A percentile compares a stretch with the other conserved stretches of the same genome.
Conservation (phyloP, 2,329 filamentous ascomycete species). For the Chalaropsis ovoidea region DNA sequence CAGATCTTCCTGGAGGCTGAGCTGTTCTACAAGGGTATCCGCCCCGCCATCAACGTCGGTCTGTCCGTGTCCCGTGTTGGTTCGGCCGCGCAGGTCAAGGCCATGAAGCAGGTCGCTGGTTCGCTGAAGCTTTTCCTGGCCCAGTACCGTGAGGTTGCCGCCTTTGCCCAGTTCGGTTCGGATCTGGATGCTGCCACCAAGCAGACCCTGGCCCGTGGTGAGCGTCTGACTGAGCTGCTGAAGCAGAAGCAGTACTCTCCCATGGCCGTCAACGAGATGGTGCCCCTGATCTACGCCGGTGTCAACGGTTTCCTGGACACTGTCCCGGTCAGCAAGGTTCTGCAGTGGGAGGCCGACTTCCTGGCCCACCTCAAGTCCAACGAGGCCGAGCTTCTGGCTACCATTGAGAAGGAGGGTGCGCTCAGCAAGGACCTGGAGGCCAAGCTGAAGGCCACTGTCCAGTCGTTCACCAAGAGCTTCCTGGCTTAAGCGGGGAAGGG, state of each 20-base stretch:
- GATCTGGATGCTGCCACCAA: constrained; percentile 98
- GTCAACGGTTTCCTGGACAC: constrained; percentile 90
- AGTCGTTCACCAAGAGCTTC: constrained; percentile 91
- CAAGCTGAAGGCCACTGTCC: constrained; percentile 67
- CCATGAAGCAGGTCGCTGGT: constrained; percentile 99
- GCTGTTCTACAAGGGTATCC: constrained; percentile 99
- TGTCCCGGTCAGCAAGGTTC: constrained; percentile 83
- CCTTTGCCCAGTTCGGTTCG: constrained; percentile 99
- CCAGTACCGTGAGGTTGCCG: constrained; percentile 99
- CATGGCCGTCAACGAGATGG: constrained; percentile 99
- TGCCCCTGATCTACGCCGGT: constrained; percentile 98
- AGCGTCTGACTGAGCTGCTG: constrained; percentile 95
- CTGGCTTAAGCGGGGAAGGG: constrained; percentile 38
- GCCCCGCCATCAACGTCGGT: constrained; percentile 99
- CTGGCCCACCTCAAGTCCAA: constrained; percentile 83
- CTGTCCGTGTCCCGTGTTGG: constrained; percentile 99
- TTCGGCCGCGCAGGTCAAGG: constrained; percentile 98
- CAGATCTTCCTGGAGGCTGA: constrained; percentile 99
- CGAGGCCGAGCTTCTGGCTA: constrained; percentile 70
- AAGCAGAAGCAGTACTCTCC: constrained; percentile 99
- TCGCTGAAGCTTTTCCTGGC: constrained; percentile 99
- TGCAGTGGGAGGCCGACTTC: constrained; percentile 91
- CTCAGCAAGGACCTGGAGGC: constrained; percentile 89
- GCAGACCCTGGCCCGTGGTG: constrained; percentile 96
- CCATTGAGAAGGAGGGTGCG: constrained; percentile 90